Base-by-base conservation (phyloP, 805 yeast species). In the Candida bentonensis region DNA sequence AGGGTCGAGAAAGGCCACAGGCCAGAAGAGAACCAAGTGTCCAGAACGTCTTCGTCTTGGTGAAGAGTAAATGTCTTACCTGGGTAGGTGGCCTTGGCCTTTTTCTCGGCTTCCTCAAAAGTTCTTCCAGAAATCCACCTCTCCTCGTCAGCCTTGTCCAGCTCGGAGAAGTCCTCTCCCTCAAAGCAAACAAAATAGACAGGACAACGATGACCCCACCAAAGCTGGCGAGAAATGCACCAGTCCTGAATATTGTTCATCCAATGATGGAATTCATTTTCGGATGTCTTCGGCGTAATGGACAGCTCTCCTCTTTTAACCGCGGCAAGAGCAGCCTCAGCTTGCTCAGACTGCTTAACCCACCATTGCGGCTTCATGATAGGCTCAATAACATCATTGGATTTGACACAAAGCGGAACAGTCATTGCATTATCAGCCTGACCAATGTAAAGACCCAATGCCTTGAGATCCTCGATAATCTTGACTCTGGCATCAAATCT, bases 151-250 rank as follows among this genome's bases (percentile, higher is more conserved):
- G 69, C 64, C 50, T 74, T 79, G 53, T 76, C 74, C 47, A 73
- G 79, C 49, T 65, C 66, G 39, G 61, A 58, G n/a, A 30, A 30
- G 17, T 30, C n/a, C 39, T 54, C 57, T 46, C 89, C 94, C 58
- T 85, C 94, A 46, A 89, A 68, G 45, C 73, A 69, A 48, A 87
- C 85, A 54, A 85, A 84, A 68, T 92, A 92, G 39, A 84, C 95
- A 22, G 98, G 98, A 66, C 95, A 84, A 68, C 97, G 79, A 69
- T 92, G 98, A 53, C 98, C 98, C 94, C 94, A 82, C 94, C 94
- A 84, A 44, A 77, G 62, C 64, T 77, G 82, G 67, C 98, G 83
- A 20, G 97, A 92, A 51, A 92, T 86, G 78, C 98, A 92, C 98
- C 98, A 92, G 68, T 92, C 98, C 69, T 92, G 96, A 53, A 88